Conservation (phyloP, 116 monocot genomes). For the Thalassia testudinum region DNA sequence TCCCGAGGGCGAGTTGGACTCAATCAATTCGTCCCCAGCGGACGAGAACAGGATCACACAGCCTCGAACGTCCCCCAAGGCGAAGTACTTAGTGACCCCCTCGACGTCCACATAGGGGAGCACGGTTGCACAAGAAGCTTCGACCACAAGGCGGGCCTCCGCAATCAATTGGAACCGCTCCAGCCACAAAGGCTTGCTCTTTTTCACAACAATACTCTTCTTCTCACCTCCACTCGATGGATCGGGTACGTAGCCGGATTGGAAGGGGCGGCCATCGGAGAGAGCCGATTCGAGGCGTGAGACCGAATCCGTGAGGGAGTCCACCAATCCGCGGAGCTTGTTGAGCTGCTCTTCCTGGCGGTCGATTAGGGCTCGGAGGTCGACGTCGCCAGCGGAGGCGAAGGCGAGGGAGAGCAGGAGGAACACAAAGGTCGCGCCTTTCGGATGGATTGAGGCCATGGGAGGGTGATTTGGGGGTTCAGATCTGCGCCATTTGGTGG, state of each 20-base stretch:
- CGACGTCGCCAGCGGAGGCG: background rate
- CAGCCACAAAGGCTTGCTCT: slow-evolving; percentile 26
- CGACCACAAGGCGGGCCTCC: slow-evolving; percentile 31
- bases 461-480: background rate
- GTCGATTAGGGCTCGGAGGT: slow-evolving; percentile 15
- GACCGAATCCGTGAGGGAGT: slow-evolving; percentile 26
- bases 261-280: background rate
- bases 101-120: slow-evolving; percentile 56
- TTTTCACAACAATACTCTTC: slow-evolving; percentile 6
- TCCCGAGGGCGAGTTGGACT: slow-evolving; percentile 31
- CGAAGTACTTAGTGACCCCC: slow-evolving; percentile 67
- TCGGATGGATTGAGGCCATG: slow-evolving; percentile 1
- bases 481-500: background rate
- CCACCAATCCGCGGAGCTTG: slow-evolving; percentile 25
- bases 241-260: background rate
- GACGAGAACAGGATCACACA: slow-evolving; percentile 43
- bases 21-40: slow-evolving; percentile 42
- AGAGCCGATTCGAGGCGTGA: slow-evolving; percentile 25
- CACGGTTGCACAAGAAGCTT: slow-evolving; percentile 21
- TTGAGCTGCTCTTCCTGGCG: slow-evolving; percentile 43
- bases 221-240: background rate
- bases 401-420: slow-evolving; percentile 5
- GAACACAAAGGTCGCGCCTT: slow-evolving; percentile 2
- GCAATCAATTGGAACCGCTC: slow-evolving; percentile 40
- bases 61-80: slow-evolving; percentile 55